These are phyloP conservation scores for Asterella californica DNA, from an alignment of 225 moss, liverwort and hornwort genomes.

Conservation along the genomic window DNA sequence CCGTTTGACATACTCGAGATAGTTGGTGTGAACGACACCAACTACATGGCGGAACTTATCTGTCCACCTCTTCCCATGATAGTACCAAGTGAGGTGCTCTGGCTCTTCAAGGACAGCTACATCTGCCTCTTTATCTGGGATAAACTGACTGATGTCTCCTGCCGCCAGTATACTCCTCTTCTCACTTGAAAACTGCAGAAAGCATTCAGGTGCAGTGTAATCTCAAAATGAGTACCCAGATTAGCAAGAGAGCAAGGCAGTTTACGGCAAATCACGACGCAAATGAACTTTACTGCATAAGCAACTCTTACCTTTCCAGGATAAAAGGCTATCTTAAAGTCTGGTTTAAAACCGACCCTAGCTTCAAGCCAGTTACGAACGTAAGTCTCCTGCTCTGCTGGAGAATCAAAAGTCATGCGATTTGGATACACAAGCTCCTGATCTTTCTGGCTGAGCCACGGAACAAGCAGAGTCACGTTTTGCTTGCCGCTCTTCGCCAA, in stretches of 20 bases:
- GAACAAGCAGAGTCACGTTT: conserved; percentile 88
- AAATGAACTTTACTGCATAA: not conserved
- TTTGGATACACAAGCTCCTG: conserved; percentile 96
- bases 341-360: conserved; percentile 86
- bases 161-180: conserved; percentile 90
- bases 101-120: conserved; percentile 97
- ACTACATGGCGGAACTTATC: conserved; percentile 98
- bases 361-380: conserved; percentile 94
- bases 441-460: conserved; percentile 88
- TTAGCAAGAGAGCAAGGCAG: not conserved
- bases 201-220: not conserved
- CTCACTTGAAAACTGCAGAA: conserved; percentile 71
- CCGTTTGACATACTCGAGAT: conserved; percentile 84
- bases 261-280: not conserved
- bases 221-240: not conserved
- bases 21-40: conserved; percentile 95
- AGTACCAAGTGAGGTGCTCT: conserved; percentile 93
- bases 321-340: conserved; percentile 97
- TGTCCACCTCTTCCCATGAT: conserved; percentile 93
- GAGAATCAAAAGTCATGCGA: conserved; percentile 81
- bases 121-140: conserved; percentile 86
- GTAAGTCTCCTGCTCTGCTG: conserved; percentile 82
- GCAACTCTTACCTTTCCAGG: conserved; percentile 73
- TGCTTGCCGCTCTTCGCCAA: conserved; percentile 88
- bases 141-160: conserved; percentile 85